Evolutionary conservation across 768 basidiomycete genomes (phyloP), one percentile per base, ranked within the genome.

Genomic region (Trametes coccinea): DNA sequence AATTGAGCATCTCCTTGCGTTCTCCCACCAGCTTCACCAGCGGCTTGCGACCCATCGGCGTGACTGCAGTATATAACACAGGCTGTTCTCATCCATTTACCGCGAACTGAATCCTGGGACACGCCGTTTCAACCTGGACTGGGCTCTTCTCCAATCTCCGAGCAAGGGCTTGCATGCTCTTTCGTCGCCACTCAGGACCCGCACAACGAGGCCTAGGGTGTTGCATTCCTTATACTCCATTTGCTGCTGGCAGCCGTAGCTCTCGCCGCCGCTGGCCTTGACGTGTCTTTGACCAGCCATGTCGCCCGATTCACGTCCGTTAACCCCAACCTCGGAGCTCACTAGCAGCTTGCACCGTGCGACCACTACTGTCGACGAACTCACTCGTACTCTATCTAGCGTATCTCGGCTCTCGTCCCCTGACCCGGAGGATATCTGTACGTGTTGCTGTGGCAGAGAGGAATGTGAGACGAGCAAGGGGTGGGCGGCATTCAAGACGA

Each of bases 401-500:
- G 87, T 89, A 73, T 89, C 92, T 33, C 82, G 86, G 41, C 78
- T 85, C 17, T 82, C 86, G 1, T 90, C 90, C n/a, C 91, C 90
- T 22, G 90, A 92, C 56, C 84, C 82, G 29, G 76, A 78, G 31
- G 69, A 76, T 40, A 67, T 79, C 37, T 66, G 84, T 14, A 73
- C 74, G 29, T 92, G 92, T 64, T 89, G 90, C 66, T 90, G 91
- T 71, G 81, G 80, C 29, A 76, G 73, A 54, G 85, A 86, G 47
- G 82, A 84, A 4, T 92, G 89, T 70, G 84, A 88, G 66, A 82
- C 86, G 50, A 77, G 83, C 45, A 81, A 76, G 73, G 75, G 81
- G 8, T 92, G 92, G 87, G 62, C 82, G 17, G 78, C 78, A 39
- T 76, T 84, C 54, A 92, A 88, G 76, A 78, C 84, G 49, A 84